Evolutionary conservation across 2,329 filamentous ascomycete genomes (phyloP).

Genomic region (Colletotrichum musicola): DNA sequence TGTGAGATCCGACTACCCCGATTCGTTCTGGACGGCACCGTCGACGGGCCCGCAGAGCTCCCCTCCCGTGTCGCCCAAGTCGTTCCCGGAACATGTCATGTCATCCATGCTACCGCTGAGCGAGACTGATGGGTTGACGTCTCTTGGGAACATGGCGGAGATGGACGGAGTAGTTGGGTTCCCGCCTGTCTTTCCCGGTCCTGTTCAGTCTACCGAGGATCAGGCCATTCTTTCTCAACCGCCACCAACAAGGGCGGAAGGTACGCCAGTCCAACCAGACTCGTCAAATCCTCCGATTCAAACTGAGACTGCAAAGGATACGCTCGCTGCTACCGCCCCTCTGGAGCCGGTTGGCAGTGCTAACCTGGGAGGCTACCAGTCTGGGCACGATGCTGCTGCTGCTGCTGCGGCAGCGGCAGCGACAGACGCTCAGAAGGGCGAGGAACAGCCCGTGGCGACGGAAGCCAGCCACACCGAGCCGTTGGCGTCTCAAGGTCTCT

Average conservation of each 20-base stretch:
- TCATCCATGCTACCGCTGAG: conserved; percentile 19
- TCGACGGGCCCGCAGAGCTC: conserved; percentile 43
- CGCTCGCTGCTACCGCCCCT: not conserved
- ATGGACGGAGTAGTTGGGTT: not conserved
- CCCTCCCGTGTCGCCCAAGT: conserved; percentile 53
- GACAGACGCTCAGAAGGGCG: not conserved
- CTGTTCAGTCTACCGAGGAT: not conserved
- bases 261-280: conserved; percentile 25
- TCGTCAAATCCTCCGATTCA: conserved; percentile 11
- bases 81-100: conserved; percentile 37
- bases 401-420: not conserved
- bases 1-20: conserved; percentile 48
- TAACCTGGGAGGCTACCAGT: not conserved
- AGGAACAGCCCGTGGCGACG: not conserved
- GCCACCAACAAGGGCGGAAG: conserved; percentile 20
- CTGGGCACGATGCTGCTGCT: not conserved
- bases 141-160: not conserved
- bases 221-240: conserved; percentile 15
- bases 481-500: too few species aligned
- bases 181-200: not conserved
- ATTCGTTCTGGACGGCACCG: conserved; percentile 35
- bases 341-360: conserved; percentile 6
- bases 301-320: conserved; percentile 35
- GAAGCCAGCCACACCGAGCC: not conserved
- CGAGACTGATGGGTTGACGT: not conserved